Evolutionary conservation across 2,329 filamentous ascomycete genomes (phyloP), one percentile per base, ranked within the genome.

Genomic region (Stachybotrys chlorohalonatus): DNA sequence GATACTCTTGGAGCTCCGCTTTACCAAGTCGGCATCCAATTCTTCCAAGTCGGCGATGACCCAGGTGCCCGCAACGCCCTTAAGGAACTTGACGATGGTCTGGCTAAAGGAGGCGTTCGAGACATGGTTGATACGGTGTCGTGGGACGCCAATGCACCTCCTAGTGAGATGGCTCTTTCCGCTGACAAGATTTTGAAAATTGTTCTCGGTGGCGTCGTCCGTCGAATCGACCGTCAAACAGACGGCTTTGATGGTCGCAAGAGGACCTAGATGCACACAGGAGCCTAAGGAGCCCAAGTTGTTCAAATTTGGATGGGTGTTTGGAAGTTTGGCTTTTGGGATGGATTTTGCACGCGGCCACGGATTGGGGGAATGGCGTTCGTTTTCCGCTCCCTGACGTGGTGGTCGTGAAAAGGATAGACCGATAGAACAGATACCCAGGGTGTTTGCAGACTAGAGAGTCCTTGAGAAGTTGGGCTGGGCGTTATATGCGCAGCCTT

Each of bases 61-160:
- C 65, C 72, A 1, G 74, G 70, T 0, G 93, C 92, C 0, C 76
- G 78, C 1, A 70, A 77, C 60, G 83, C 86, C 54, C 75, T 97
- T 46, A 74, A 80, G 61, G 77, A 85, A 50, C 76, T 97, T 7
- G 93, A 97, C 65, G 89, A 96, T 67, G 75, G 79, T 47, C 64
- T 81, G n/a, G 73, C 76, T 31, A 72, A 78, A 32, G 73, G 77
- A 32, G 75, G 78, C 13, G 68, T 93, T 15, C 76, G 93, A 16
- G 93, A 97, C 71, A 96, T 97, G 64, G 90, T 96, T 15, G 93
- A 97, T 70, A 95, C 92, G 0, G 86, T 91, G 39, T 87, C 88
- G 0, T 96, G 87, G 78, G 81, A 75, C 24, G 77, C 75, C 1
- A 73, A 72, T 8, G 69, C 74, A 17, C 72, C 72, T 30, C 74